Conservation (phyloP, 2,329 filamentous ascomycete species). For the Trichoderma atrobrunneum region DNA sequence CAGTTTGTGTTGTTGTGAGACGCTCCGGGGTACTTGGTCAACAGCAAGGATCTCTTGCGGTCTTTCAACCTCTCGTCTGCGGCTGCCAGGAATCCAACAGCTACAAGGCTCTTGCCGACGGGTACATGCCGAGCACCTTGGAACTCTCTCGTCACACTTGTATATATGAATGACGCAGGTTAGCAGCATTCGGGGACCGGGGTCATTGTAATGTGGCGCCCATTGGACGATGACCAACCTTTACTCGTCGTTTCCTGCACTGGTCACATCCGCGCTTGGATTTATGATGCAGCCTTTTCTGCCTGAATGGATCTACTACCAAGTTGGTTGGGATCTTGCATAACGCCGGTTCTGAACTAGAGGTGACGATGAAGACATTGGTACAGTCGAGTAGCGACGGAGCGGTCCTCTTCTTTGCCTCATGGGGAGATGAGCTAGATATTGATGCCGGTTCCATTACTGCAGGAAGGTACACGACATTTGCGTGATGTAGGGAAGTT, state of each 20-base stretch:
- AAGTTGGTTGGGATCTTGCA: background rate
- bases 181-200: background rate
- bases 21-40: background rate
- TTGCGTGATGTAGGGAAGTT: background rate
- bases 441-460: background rate
- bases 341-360: background rate
- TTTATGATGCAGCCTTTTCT: background rate
- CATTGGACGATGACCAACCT: background rate
- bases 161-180: background rate
- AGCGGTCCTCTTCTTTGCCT: background rate
- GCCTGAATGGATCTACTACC: background rate
- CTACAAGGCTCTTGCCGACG: background rate
- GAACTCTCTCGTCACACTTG: background rate
- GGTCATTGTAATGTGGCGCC: background rate
- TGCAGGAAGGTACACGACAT: background rate
- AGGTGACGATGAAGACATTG: background rate
- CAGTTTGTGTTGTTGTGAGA: background rate
- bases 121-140: background rate
- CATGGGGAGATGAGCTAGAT: background rate
- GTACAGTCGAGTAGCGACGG: background rate
- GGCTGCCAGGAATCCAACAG: background rate
- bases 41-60: background rate
- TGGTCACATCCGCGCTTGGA: background rate
- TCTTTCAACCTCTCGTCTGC: background rate
- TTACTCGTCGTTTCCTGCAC: slow-evolving; percentile 1